Evolutionary conservation across 345 rosid genomes (phyloP), one percentile per base, ranked within the genome.

Genomic region (Linum trigynum): DNA sequence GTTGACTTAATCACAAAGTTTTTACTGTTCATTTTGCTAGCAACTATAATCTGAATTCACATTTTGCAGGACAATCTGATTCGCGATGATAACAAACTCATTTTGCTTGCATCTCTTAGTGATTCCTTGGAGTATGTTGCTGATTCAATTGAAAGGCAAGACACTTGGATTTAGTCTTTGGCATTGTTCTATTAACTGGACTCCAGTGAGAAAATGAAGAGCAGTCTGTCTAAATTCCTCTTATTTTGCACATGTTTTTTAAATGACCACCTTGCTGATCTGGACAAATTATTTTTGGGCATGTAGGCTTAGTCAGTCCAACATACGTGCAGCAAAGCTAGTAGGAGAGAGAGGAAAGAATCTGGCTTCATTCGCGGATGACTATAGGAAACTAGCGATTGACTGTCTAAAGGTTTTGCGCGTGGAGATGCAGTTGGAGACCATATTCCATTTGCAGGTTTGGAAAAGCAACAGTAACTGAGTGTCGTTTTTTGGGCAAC

Each of bases 91-190:
- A 85, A 82, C 84, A 94, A 90, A 76, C 84, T 94, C 68, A 80
- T 94, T 75, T 82, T 94, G 86, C 76, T 95, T 64, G 97, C 99
- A 64, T 95, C 97, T 56, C 87, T 94, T 57, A 85, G 97, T 77
- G 96, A 95, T 85, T 95, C 99, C 16, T 84, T 89, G 75, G 97
- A 95, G 76, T 95, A 84, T 72, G 87, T 89, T 69, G 99, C 97
- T n/a, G 95, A 87, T 66, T 95, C 99, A 62, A 91, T 95, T 70
- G 91, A 91, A 81, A 89, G 97, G 99, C 82, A 80, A 83, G 86
- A 67, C 42, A 9, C 36, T 23, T 11, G 11, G 35, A 64, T 63
- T 51, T 36, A 35, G 4, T 7, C 51, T 17, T 59, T n/a, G 42
- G 8, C 62, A 38, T 72, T 8, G 68, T 66, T 23, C 64, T 40